phyloP scores from a whole-genome alignment of 1,284 basidiomycete genomes.

The Puccinia horiana region DNA sequence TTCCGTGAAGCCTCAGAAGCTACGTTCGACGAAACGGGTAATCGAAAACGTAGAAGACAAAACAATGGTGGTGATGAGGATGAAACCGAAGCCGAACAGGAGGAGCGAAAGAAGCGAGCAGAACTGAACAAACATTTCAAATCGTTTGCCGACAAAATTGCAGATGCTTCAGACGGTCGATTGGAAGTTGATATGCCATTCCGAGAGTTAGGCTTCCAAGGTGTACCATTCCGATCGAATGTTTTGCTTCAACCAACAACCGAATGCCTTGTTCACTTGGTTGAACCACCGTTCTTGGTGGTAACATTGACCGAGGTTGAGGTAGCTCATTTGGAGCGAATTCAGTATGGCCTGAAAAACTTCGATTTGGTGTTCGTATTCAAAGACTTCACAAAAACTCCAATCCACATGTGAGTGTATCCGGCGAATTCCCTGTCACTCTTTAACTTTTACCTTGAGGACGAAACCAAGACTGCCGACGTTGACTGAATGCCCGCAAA shows the following conservation, averaged over 20 bases:
- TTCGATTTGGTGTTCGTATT: constrained; percentile 97
- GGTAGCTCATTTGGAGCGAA: constrained; percentile 93
- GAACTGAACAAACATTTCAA: constrained; percentile 95
- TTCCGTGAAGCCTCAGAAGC: constrained; percentile 97
- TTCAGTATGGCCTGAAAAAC: constrained; percentile 93
- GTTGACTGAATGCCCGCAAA: neutral
- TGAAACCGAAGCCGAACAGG: constrained; percentile 98
- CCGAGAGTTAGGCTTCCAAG: constrained; percentile 93
- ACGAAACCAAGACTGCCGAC: neutral
- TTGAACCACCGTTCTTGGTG: constrained; percentile 93
- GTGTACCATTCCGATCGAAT: constrained; percentile 85
- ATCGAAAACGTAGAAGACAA: constrained; percentile 86
- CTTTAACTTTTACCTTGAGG: neutral
- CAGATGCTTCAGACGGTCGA: constrained; percentile 79
- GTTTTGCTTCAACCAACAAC: constrained; percentile 94
- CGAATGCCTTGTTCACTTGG: constrained; percentile 92
- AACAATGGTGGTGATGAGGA: constrained; percentile 93
- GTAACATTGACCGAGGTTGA: constrained; percentile 93
- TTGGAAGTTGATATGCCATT: constrained; percentile 95
- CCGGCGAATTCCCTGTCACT: neutral
- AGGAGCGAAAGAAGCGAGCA: constrained; percentile 84
- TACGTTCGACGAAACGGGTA: constrained; percentile 98
- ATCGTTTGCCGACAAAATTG: constrained; percentile 86
- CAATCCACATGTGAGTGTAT: constrained; percentile 70
- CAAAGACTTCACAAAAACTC: constrained; percentile 89